Conservation (phyloP, 2,329 filamentous ascomycete genomes). For the Ascochyta rabiei region DNA sequence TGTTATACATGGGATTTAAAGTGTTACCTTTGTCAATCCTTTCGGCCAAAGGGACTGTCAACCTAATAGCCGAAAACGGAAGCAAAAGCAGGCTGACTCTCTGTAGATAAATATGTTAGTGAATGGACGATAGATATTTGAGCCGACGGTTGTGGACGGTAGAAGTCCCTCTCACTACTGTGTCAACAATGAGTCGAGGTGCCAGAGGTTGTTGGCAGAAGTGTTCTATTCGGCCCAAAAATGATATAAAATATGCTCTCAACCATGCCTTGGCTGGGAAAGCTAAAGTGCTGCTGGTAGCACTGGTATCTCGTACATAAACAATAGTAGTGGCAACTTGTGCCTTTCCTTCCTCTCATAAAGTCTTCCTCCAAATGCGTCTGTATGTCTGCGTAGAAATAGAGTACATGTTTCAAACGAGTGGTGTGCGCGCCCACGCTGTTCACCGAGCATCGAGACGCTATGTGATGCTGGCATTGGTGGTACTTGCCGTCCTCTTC, state of each 20-base stretch:
- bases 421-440: background rate
- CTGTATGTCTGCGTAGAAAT: background rate
- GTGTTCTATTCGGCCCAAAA: conserved; percentile 4
- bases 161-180: background rate
- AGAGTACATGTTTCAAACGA: background rate
- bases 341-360: conserved; percentile 1
- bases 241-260: conserved; percentile 6
- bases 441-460: background rate
- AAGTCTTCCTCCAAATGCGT: background rate
- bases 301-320: conserved; percentile 13
- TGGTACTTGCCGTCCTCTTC: conserved; percentile 42
- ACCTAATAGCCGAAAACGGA: background rate
- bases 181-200: background rate
- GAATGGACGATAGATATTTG: background rate
- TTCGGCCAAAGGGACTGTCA: background rate
- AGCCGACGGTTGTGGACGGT: background rate
- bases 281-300: conserved; percentile 1
- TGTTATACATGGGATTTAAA: no score
- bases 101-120: background rate
- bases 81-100: background rate
- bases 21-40: background rate
- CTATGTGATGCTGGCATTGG: conserved; percentile 8
- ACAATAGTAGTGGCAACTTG: conserved; percentile 1
- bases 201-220: background rate
- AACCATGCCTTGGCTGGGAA: conserved; percentile 10